Percentiles rank a stretch among this genome's conserved stretches.
Conservation (phyloP, 345 rosid species). For the Dipteronia sinensis region DNA sequence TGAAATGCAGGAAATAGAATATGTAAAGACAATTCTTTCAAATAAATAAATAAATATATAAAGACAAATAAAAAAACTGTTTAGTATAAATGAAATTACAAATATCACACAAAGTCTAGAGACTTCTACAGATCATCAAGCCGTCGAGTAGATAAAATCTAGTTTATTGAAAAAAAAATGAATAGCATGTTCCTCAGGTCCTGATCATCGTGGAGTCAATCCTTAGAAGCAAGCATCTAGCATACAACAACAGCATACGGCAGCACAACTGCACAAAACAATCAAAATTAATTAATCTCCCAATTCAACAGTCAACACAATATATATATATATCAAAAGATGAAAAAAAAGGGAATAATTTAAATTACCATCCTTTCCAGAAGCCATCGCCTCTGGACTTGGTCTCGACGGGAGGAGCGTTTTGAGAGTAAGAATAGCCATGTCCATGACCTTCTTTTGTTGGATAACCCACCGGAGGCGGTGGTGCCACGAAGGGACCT, state of each 20-base stretch:
- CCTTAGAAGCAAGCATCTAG: conserved; percentile 63
- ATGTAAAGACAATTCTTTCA: no score
- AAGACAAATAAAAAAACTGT: neutral
- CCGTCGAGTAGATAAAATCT: neutral
- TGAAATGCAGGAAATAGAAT: neutral
- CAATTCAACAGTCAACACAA: no score
- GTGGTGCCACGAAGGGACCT: conserved; percentile 35
- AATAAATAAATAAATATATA: no score
- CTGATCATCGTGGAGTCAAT: neutral
- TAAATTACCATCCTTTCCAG: conserved; percentile 71
- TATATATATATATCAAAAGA: no score
- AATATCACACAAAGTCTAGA: neutral
- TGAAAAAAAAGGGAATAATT: no score
- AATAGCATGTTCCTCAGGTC: neutral
- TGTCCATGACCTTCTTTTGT: conserved; percentile 30
- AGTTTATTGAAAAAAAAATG: neutral
- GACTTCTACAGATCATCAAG: neutral
- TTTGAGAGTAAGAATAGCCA: conserved; percentile 12
- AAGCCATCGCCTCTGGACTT: conserved; percentile 71
- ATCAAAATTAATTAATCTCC: neutral
- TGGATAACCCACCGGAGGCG: conserved; percentile 64
- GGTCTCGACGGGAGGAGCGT: conserved; percentile 42
- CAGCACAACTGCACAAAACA: conserved; percentile 56
- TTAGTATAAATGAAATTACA: neutral
- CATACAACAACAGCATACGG: conserved; percentile 72